These are phyloP conservation scores for Talaromyces sp. DNA, from an alignment of 2,329 filamentous ascomycete species.

Conservation along the genomic window DNA sequence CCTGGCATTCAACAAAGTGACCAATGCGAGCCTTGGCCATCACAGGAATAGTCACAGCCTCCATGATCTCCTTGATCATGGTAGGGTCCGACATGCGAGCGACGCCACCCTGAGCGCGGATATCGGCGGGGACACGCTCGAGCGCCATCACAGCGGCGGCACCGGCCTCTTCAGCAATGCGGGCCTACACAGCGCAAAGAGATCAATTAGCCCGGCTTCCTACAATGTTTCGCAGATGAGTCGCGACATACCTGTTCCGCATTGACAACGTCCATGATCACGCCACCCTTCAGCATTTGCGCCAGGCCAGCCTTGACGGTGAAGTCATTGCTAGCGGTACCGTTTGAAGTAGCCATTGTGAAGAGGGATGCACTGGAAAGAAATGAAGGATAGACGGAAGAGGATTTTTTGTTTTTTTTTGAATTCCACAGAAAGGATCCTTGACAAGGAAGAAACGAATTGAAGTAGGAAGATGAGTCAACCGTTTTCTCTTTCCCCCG, in stretches of 20 bases:
- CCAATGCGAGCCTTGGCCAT: constrained; percentile 99
- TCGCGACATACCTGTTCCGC: constrained; percentile 68
- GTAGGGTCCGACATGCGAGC: constrained; percentile 94
- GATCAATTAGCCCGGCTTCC: not conserved
- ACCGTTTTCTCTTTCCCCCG: not conserved
- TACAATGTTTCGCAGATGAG: not conserved
- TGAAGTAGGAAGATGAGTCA: constrained; percentile 3
- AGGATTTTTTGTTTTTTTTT: no score
- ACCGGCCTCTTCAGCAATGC: constrained; percentile 95
- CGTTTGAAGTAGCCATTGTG: constrained; percentile 42
- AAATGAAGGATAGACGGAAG: constrained; percentile 1
- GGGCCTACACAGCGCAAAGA: constrained; percentile 60
- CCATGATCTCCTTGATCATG: constrained; percentile 96
- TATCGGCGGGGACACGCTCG: constrained; percentile 95
- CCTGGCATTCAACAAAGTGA: constrained; percentile 95
- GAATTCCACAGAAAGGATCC: not conserved
- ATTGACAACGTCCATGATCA: constrained; percentile 99
- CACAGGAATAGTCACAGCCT: constrained; percentile 91
- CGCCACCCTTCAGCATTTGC: constrained; percentile 97
- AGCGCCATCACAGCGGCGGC: constrained; percentile 98
- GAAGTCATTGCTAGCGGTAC: constrained; percentile 61
- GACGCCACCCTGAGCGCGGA: constrained; percentile 87
- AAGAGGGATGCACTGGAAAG: constrained; percentile 9
- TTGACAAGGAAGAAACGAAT: not conserved
- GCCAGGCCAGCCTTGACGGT: constrained; percentile 93